These are phyloP conservation scores for Tephrocybe rancida DNA, from an alignment of 768 basidiomycete genomes.

Conservation along the genomic window DNA sequence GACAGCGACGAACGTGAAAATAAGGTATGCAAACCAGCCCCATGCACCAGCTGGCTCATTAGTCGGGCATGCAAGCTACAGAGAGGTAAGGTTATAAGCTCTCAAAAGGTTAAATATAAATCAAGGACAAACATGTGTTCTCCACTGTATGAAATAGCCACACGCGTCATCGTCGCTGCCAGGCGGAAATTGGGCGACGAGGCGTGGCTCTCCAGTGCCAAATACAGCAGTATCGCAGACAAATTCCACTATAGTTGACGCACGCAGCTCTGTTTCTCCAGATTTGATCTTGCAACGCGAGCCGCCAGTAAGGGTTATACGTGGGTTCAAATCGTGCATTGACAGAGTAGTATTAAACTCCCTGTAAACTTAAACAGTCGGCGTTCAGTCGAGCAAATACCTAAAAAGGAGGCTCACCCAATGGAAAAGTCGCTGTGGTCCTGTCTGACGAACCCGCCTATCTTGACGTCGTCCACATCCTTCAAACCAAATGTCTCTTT, in stretches of 20 bases:
- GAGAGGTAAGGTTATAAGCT: conserved; percentile 1
- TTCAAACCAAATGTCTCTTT: conserved; percentile 63
- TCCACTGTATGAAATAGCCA: conserved; percentile 84
- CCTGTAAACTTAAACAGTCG: conserved; percentile 30
- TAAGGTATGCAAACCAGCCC: conserved; percentile 57
- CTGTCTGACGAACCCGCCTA: conserved; percentile 64
- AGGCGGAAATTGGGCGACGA: conserved; percentile 72
- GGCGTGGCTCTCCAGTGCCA: conserved; percentile 50
- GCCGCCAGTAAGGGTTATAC: conserved; percentile 62
- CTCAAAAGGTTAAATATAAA: background rate
- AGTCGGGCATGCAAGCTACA: conserved; percentile 73
- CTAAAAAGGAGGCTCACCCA: conserved; percentile 47
- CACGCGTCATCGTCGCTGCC: conserved; percentile 67
- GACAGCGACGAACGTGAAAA: conserved; percentile 50
- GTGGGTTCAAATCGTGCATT: conserved; percentile 51
- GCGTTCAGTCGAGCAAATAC: no score
- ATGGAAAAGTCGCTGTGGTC: conserved; percentile 72
- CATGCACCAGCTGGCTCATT: conserved; percentile 52
- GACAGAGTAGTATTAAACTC: conserved; percentile 65
- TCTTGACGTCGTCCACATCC: conserved; percentile 50
- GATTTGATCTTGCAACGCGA: conserved; percentile 59
- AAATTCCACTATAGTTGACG: conserved; percentile 74
- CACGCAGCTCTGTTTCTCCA: conserved; percentile 40
- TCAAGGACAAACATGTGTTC: conserved; percentile 62
- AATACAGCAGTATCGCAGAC: conserved; percentile 72